Evolutionary conservation across 164 flowering plant species (phyloP), one percentile per base, ranked within the genome.

Genomic region (Tetrastigma voinierianum): DNA sequence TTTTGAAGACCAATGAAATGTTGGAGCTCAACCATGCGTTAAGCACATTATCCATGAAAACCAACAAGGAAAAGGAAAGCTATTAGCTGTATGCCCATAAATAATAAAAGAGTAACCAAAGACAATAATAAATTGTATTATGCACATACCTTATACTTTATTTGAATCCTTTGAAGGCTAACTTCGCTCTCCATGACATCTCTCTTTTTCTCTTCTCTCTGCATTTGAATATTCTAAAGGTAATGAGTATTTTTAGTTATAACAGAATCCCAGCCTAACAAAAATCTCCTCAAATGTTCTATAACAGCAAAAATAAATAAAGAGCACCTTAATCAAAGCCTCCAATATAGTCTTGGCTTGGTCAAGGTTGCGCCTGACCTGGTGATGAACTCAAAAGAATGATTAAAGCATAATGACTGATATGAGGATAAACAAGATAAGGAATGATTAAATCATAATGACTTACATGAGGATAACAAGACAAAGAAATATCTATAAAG

Each of bases 151-250:
- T 87, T 90, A 60, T 87, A 93, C 71, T 87, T 88, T 70, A 93
- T 60, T 78, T 91, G 99, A 72, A 88, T 77, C 70, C 96, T 79
- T 74, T 91, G 98, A 68, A 96, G 88, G 66, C 73, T 82, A 65
- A 93, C 91, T 81, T 96, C 98, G 75, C 81, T 83, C 78, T 91
- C 96, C 86, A 91, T 82, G 59, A 85, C 90, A 21, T 96, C 98
- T 72, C 97, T 81, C 75, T 96, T 96, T 73, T 89, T 96, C 82
- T 93, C 99, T 70, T 96, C 99, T 71, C 99, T 88, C 98, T 92
- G 81, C 74, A 81, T 15, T 63, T 32, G n/a, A 73, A 56, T 47
- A 20, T 16, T 32, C 58, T 46, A 25, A 59, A 58, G 70, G 17
- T 23, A 62, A 66, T 62, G 20, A 52, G 53, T 48, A 54, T 51